Percentiles rank a stretch among this genome's conserved stretches.
Evolutionary conservation across 441 rosid species (phyloP).

Genomic region (Gossypium schwendimanii): DNA sequence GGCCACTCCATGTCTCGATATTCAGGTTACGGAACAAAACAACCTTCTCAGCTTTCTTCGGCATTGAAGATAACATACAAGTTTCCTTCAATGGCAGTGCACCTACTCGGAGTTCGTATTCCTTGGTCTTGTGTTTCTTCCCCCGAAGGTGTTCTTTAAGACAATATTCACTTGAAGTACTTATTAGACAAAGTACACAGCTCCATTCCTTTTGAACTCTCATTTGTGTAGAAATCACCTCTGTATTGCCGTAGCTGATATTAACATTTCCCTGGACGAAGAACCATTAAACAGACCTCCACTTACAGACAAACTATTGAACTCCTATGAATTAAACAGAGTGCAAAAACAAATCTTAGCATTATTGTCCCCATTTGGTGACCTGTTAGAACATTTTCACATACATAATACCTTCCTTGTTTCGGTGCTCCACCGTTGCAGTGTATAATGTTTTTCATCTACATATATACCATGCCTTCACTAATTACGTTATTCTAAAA

Average conservation of each 20-base stretch:
- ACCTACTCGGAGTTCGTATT: slow-evolving; percentile 11
- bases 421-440: neutral
- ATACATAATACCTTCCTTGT: neutral
- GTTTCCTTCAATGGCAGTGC: neutral
- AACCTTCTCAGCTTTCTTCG: neutral
- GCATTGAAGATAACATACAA: neutral
- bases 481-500: neutral
- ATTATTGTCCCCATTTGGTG: neutral
- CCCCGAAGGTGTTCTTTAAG: slow-evolving; percentile 24
- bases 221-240: neutral
- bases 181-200: slow-evolving; percentile 25
- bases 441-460: neutral
- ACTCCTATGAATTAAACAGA: neutral
- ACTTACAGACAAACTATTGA: neutral
- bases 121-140: slow-evolving; percentile 24
- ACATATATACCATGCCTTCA: neutral
- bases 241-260: neutral
- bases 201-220: slow-evolving; percentile 31
- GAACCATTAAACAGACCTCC: neutral
- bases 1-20: slow-evolving; percentile 8
- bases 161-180: slow-evolving; percentile 22
- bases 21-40: slow-evolving; percentile 3
- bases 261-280: slow-evolving; percentile 13
- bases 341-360: neutral
- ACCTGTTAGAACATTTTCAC: neutral